Conservation (phyloP, 306 rosid genomes). For the Mimosa pudica region DNA sequence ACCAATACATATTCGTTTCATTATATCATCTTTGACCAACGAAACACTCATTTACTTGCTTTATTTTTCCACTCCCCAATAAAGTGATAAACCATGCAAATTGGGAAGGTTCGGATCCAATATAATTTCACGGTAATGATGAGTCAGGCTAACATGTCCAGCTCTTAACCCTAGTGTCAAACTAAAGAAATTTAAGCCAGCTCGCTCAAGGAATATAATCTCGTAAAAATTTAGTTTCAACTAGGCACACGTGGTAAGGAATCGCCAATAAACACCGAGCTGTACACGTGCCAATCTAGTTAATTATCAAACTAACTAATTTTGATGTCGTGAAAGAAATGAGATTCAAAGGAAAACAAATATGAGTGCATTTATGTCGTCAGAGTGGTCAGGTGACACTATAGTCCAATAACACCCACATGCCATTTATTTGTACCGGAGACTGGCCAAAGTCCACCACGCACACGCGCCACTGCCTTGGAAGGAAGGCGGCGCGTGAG, state of each 20-base stretch:
- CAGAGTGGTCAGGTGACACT: conserved; percentile 52
- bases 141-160: conserved; percentile 3
- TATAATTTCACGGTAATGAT: not conserved
- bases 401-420: conserved; percentile 50
- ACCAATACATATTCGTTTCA: not conserved
- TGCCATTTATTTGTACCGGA: conserved; percentile 32
- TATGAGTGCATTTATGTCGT: conserved; percentile 29
- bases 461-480: not conserved
- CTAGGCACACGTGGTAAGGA: conserved; percentile 10
- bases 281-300: conserved; percentile 49
- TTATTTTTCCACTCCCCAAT: not conserved
- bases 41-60: not conserved
- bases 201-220: not conserved
- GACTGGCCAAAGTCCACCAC: not conserved
- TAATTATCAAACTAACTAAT: not conserved
- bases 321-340: conserved; percentile 27
- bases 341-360: conserved; percentile 17
- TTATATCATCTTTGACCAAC: not conserved
- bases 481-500: conserved; percentile 5
- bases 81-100: not conserved
- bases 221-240: not conserved
- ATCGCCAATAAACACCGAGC: conserved; percentile 44
- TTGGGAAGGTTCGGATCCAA: not conserved
- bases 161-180: not conserved
- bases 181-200: not conserved